These are phyloP conservation scores for Saccharomycopsis synnaedendra DNA, from an alignment of 805 yeast genomes.

Conservation along the genomic window DNA sequence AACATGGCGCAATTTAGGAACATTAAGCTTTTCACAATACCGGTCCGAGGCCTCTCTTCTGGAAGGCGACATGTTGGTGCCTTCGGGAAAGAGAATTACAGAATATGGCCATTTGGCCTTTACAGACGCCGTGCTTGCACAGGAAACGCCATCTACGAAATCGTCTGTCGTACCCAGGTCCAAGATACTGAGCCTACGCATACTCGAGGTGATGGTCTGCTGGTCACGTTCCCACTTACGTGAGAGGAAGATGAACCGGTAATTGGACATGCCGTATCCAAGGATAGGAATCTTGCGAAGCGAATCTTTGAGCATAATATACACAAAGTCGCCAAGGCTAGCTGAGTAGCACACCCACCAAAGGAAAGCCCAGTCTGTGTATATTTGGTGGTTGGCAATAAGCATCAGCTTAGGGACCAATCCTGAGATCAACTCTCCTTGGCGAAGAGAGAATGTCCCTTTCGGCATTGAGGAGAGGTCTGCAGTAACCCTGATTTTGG, in stretches of 20 bases:
- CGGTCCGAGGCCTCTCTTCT: conserved; percentile 47
- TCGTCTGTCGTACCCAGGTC: conserved; percentile 1
- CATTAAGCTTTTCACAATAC: conserved; percentile 43
- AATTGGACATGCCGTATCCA: conserved; percentile 80
- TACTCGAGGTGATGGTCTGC: conserved; percentile 20
- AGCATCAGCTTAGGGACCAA: conserved; percentile 46
- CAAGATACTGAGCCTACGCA: conserved; percentile 1
- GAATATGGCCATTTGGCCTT: conserved; percentile 42
- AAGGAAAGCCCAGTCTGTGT: conserved; percentile 83
- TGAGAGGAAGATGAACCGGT: conserved; percentile 65
- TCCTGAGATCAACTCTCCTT: conserved; percentile 17
- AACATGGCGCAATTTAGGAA: conserved; percentile 44
- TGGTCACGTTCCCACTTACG: conserved; percentile 83
- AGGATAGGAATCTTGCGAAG: conserved; percentile 57
- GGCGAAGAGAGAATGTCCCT: conserved; percentile 24
- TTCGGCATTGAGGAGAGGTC: conserved; percentile 23
- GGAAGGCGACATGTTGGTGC: conserved; percentile 68
- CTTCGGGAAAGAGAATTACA: conserved; percentile 84
- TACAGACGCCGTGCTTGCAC: not conserved
- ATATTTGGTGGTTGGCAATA: conserved; percentile 88
- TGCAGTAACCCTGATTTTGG: conserved; percentile 37
- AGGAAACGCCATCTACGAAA: not conserved
- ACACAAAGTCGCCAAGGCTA: conserved; percentile 49
- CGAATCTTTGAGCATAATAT: conserved; percentile 70
- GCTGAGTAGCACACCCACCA: conserved; percentile 81